A percentile compares a stretch with the other conserved stretches of the same genome.
Conservation (phyloP, 2,329 filamentous ascomycete species). For the Aspergillus sp. region DNA sequence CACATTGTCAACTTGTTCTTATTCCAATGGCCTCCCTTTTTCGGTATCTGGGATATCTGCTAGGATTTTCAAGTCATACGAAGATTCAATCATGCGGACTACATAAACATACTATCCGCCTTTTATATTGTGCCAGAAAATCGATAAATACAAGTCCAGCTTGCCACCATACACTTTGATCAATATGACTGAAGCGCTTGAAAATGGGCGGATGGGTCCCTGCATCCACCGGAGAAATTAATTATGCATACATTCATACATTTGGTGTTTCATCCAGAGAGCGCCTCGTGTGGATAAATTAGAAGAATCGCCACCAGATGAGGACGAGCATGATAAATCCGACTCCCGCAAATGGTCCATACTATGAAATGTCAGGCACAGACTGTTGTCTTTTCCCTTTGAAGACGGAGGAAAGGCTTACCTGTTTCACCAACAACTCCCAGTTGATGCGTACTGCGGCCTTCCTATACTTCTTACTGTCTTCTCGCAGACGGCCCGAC, state of each 20-base stretch:
- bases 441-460: slow-evolving; percentile 96
- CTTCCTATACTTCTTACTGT: slow-evolving; percentile 88
- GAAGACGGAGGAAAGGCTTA: slow-evolving; percentile 26
- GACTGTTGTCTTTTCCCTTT: background rate
- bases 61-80: background rate
- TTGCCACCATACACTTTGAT: background rate
- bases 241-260: slow-evolving; percentile 34
- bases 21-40: too few relatives aligned
- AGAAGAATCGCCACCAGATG: slow-evolving; percentile 92
- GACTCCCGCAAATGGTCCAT: slow-evolving; percentile 81
- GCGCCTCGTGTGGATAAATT: slow-evolving; percentile 10
- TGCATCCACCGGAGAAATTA: slow-evolving; percentile 28
- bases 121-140: background rate
- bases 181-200: background rate
- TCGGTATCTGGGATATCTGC: too few relatives aligned
- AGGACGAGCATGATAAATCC: slow-evolving; percentile 80
- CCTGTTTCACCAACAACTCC: slow-evolving; percentile 90
- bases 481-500: slow-evolving; percentile 78
- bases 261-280: slow-evolving; percentile 10
- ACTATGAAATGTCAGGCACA: slow-evolving; percentile 45
- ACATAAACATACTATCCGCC: background rate
- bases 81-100: background rate
- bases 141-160: background rate
- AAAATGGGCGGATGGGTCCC: slow-evolving; percentile 17
- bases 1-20: too few relatives aligned